Evolutionary conservation across 805 yeast species (phyloP).

Genomic region (Brettanomyces anomalus): DNA sequence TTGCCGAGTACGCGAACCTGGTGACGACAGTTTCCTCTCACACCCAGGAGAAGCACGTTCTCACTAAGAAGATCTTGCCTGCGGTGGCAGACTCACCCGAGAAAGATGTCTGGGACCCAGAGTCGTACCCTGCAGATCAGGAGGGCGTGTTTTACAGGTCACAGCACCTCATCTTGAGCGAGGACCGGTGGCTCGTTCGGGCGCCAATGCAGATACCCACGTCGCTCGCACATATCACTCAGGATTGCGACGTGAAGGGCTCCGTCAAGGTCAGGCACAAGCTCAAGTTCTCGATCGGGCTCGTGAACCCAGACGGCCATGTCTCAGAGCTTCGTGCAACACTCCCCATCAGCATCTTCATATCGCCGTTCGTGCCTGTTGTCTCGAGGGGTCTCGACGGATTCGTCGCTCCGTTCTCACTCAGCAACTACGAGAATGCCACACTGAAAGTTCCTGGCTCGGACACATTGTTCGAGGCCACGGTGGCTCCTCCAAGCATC

Average conservation of each 20-base stretch:
- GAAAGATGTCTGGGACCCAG: constrained; percentile 30
- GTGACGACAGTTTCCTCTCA: constrained; percentile 45
- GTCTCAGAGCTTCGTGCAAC: constrained; percentile 88
- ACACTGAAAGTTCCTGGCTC: neutral
- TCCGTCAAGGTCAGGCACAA: constrained; percentile 83
- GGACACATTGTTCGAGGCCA: neutral
- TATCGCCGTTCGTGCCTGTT: constrained; percentile 70
- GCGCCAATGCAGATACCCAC: constrained; percentile 59
- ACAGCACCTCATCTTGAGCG: constrained; percentile 23
- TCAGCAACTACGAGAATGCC: constrained; percentile 18
- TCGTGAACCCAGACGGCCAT: constrained; percentile 86
- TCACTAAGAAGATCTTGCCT: constrained; percentile 36
- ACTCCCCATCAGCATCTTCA: constrained; percentile 51
- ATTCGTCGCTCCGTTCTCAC: constrained; percentile 18
- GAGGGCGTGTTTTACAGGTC: constrained; percentile 32
- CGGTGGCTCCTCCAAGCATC: neutral
- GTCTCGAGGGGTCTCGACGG: constrained; percentile 33
- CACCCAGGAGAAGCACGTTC: constrained; percentile 52
- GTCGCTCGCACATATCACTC: constrained; percentile 67
- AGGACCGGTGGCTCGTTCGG: constrained; percentile 69
- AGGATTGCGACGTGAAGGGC: constrained; percentile 68
- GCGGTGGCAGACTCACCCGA: constrained; percentile 31
- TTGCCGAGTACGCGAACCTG: constrained; percentile 56
- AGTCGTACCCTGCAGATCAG: constrained; percentile 18
- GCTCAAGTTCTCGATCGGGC: constrained; percentile 68